A percentile compares a stretch with the other conserved stretches of the same genome.
These are phyloP conservation scores for Podila epigama DNA, from an alignment of 192 early-diverging fungal species.

Conservation along the genomic window DNA sequence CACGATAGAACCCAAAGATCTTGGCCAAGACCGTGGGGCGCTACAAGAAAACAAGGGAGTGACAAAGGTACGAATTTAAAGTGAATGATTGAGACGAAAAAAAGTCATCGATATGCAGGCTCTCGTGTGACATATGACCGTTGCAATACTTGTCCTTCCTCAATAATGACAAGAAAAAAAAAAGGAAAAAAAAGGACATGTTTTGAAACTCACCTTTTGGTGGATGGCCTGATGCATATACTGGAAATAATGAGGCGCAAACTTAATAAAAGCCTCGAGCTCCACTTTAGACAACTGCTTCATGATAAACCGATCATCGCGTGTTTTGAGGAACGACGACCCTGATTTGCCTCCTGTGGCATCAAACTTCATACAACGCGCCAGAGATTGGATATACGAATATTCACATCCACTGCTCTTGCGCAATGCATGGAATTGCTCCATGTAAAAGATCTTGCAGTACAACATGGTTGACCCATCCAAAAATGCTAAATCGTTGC, in stretches of 20 bases:
- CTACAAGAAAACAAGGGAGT: slow-evolving; percentile 44
- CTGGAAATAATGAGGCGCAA: slow-evolving; percentile 92
- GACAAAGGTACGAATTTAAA: neutral
- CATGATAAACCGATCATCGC: slow-evolving; percentile 90
- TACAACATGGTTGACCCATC: slow-evolving; percentile 80
- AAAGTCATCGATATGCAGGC: neutral
- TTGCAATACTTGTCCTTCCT: neutral
- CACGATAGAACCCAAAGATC: slow-evolving; percentile 92
- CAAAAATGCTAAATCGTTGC: slow-evolving; percentile 70
- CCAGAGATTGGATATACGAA: slow-evolving; percentile 84
- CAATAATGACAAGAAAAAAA: too few relatives aligned
- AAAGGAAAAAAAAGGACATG: too few relatives aligned
- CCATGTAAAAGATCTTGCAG: slow-evolving; percentile 92
- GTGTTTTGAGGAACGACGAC: slow-evolving; percentile 88
- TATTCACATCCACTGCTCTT: slow-evolving; percentile 85
- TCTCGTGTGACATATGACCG: too few relatives aligned
- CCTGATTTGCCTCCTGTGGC: slow-evolving; percentile 91
- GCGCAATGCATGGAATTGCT: slow-evolving; percentile 92
- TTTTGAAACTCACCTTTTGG: slow-evolving; percentile 63
- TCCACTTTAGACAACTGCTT: slow-evolving; percentile 89
- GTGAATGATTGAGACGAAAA: slow-evolving; percentile 9
- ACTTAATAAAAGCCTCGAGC: slow-evolving; percentile 85
- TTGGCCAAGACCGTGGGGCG: slow-evolving; percentile 86
- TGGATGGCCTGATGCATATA: slow-evolving; percentile 84
- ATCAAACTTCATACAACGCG: slow-evolving; percentile 88